Conservation (phyloP, 495 filamentous ascomycete species). For the Penicillium psychrofluorescens region DNA sequence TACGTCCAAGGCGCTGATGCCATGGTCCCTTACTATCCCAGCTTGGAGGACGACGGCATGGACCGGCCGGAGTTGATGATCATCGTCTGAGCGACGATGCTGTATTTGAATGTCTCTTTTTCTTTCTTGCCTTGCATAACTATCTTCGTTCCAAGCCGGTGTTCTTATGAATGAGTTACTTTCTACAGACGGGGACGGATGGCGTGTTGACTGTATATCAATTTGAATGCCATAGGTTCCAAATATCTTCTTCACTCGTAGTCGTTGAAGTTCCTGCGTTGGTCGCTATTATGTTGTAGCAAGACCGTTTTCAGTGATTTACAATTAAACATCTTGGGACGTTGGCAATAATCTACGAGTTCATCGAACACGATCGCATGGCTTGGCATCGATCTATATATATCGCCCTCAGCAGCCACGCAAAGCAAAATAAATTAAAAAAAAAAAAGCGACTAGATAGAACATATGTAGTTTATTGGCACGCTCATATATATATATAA, state of each 20-base stretch:
- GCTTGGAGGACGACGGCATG: slow-evolving; percentile 67
- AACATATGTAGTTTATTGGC: too few relatives aligned
- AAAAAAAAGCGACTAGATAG: too few relatives aligned
- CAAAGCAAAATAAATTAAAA: too few relatives aligned
- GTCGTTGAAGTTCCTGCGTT: too few relatives aligned
- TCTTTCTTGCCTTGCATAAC: slow-evolving; percentile 8
- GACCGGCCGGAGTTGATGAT: slow-evolving; percentile 74
- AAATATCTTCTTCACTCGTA: too few relatives aligned
- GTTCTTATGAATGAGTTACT: slow-evolving; percentile 5
- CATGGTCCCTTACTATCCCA: slow-evolving; percentile 93
- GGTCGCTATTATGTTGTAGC: background rate
- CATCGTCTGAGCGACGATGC: slow-evolving; percentile 52
- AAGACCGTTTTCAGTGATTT: background rate
- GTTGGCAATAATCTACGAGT: too few relatives aligned
- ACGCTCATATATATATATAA: too few relatives aligned
- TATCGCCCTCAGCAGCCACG: too few relatives aligned
- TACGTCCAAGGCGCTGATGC: slow-evolving; percentile 90
- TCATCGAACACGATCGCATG: too few relatives aligned
- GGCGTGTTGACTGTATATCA: slow-evolving; percentile 22
- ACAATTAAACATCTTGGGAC: too few relatives aligned
- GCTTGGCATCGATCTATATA: too few relatives aligned
- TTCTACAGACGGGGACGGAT: slow-evolving; percentile 16
- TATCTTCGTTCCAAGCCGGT: slow-evolving; percentile 10
- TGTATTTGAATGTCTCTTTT: slow-evolving; percentile 9
- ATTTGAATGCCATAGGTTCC: background rate